phyloP scores from a whole-genome alignment of 805 yeast genomes.

The Nematodospora valgi region DNA sequence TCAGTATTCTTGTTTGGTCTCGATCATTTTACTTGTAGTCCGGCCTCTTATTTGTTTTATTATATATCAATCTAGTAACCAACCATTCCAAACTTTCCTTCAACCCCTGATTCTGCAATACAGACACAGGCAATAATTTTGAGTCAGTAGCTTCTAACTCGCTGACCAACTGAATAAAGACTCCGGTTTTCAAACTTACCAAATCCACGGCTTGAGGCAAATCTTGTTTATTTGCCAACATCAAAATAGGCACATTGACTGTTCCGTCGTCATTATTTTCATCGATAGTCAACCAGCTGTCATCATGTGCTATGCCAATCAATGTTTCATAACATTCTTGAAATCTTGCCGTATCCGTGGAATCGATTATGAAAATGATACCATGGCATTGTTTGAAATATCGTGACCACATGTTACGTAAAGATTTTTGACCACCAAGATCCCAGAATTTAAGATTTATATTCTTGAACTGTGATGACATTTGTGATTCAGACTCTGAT shows the following conservation, averaged over 20 bases:
- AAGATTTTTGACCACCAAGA: slow-evolving; percentile 89
- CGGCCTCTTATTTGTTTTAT: slow-evolving; percentile 61
- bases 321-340: slow-evolving; percentile 77
- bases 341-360: slow-evolving; percentile 78
- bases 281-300: slow-evolving; percentile 36
- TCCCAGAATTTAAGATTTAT: slow-evolving; percentile 85
- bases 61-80: slow-evolving; percentile 63
- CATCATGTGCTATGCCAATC: slow-evolving; percentile 40
- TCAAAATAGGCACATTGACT: slow-evolving; percentile 78
- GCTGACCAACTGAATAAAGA: slow-evolving; percentile 77
- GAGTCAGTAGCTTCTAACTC: slow-evolving; percentile 86
- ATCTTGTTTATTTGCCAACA: slow-evolving; percentile 96
- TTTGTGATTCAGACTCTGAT: slow-evolving; percentile 35
- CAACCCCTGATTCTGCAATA: slow-evolving; percentile 79
- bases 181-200: slow-evolving; percentile 71
- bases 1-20: too few species aligned
- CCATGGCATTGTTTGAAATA: slow-evolving; percentile 88
- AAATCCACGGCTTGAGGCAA: slow-evolving; percentile 45
- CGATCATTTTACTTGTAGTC: slow-evolving; percentile 38
- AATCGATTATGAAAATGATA: slow-evolving; percentile 87
- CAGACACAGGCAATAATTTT: slow-evolving; percentile 85
- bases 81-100: slow-evolving; percentile 89
- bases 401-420: slow-evolving; percentile 82
- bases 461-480: slow-evolving; percentile 34
- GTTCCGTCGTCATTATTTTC: slow-evolving; percentile 13